Evolutionary conservation across 352 stramenopile species (phyloP), one percentile per base, ranked within the genome.

Genomic region (Pythium phragmiticola): DNA sequence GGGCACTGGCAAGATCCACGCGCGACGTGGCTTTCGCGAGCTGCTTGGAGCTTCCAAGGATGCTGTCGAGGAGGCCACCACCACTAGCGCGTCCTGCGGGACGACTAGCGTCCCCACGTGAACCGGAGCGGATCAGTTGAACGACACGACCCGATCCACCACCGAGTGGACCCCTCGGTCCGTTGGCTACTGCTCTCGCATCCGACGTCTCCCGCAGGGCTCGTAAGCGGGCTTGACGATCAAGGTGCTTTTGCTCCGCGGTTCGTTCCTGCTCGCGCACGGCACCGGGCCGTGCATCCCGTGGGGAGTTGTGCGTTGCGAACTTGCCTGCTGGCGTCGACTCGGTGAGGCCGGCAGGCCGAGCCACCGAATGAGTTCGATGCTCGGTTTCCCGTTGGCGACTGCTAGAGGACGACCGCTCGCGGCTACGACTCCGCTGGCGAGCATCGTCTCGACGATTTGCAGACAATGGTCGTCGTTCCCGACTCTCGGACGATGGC

Each of bases 11-110:
- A 54, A 85, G 87, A 57, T 90, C 72, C 2, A 89, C 76, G 8
- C 80, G 79, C 7, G 79, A 85, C 12, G 85, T 92, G n/a, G 83
- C 65, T n/a, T 50, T 79, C 4, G 85, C 76, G 7, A 94, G 67
- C 21, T 82, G 72, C 21, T 78, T 87, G 12, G 82, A 77, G 36
- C 78, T 90, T 2, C 80, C 82, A 6, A 94, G 69, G 37, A 94
- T 94, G 56, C 69, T 89, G 36, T 65, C 66, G 34, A 94, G 55
- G 19, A 94, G 65, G 12, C 78, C 64, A 4, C 54, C 73, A 1
- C 70, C 61, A 19, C 66, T 11, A 39, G 7, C 7, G 11, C 75
- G 19, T 65, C 36, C 34, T 46, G 39, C 8, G 13, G 39, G 39
- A 12, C 39, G 39, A 46, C 39, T 46, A 14, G 39, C 39, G 14